These are phyloP conservation scores for Panicum miliaceum DNA, from an alignment of 176 grass and related monocot species.

Conservation along the genomic window DNA sequence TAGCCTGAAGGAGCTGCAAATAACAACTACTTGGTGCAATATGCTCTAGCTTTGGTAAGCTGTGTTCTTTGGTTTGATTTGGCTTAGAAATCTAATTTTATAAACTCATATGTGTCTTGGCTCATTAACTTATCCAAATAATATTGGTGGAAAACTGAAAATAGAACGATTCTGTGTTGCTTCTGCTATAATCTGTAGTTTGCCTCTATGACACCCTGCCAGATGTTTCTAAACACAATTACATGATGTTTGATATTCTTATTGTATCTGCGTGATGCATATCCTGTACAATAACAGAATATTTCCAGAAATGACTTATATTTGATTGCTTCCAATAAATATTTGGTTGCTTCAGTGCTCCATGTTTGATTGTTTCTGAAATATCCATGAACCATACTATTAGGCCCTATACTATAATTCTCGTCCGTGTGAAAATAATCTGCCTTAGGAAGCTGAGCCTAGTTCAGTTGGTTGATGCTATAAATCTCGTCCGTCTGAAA, in stretches of 20 bases:
- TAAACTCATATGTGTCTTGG: neutral
- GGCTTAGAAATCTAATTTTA: neutral
- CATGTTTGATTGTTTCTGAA: neutral
- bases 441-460: neutral
- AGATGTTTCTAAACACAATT: neutral
- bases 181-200: constrained; percentile 1
- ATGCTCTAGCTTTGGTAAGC: constrained; percentile 94
- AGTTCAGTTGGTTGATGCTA: neutral
- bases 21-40: constrained; percentile 94
- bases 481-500: constrained; percentile 8
- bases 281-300: neutral
- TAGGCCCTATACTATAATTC: neutral
- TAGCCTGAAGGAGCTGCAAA: constrained; percentile 92
- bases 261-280: neutral
- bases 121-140: constrained; percentile 12
- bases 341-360: neutral
- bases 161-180: neutral
- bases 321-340: neutral
- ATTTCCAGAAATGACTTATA: neutral
- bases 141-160: constrained; percentile 17
- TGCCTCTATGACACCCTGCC: neutral
- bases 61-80: constrained; percentile 35
- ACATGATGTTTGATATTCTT: constrained; percentile 8
- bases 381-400: neutral
- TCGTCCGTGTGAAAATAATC: constrained; percentile 16